A percentile compares a stretch with the other conserved stretches of the same genome.
Evolutionary conservation across 257 asterid genomes (phyloP).

Genomic region (Eucommia ulmoides): DNA sequence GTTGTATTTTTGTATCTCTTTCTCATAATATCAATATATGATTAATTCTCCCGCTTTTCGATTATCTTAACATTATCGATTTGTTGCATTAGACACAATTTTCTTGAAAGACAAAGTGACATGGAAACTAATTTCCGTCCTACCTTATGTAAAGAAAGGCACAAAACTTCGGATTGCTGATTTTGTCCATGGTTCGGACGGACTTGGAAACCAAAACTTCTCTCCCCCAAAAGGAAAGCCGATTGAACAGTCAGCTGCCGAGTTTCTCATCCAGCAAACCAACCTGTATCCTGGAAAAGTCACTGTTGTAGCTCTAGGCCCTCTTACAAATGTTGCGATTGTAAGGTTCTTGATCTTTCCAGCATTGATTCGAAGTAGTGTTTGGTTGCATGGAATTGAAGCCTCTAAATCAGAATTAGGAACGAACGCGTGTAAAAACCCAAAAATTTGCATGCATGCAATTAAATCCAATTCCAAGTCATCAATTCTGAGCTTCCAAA

Average conservation of each 20-base stretch:
- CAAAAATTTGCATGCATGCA: too few species aligned
- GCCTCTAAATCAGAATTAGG: too few species aligned
- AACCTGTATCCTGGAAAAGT: conserved; percentile 65
- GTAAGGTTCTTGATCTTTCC: conserved; percentile 29
- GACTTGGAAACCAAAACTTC: conserved; percentile 96
- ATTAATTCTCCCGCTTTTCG: too few species aligned
- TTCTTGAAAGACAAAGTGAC: too few species aligned
- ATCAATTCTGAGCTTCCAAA: too few species aligned
- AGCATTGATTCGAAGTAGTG: neutral
- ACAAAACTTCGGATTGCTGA: conserved; percentile 88
- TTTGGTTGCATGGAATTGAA: neutral
- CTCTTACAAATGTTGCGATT: conserved; percentile 83
- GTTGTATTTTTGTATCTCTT: too few species aligned
- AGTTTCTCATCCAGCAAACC: conserved; percentile 67
- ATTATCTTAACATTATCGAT: too few species aligned
- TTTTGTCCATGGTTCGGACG: conserved; percentile 96
- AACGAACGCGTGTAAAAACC: too few species aligned
- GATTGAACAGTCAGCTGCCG: conserved; percentile 62
- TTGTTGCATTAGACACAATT: too few species aligned
- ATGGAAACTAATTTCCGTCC: neutral
- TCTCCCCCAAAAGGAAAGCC: conserved; percentile 82
- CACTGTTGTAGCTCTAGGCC: conserved; percentile 97
- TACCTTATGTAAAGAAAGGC: conserved; percentile 56
- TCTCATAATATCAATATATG: too few species aligned
- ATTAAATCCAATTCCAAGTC: too few species aligned